Percentiles rank a stretch among this genome's conserved stretches.
Conservation (phyloP, 116 monocot genomes). For the Trichopus zeylanicus region DNA sequence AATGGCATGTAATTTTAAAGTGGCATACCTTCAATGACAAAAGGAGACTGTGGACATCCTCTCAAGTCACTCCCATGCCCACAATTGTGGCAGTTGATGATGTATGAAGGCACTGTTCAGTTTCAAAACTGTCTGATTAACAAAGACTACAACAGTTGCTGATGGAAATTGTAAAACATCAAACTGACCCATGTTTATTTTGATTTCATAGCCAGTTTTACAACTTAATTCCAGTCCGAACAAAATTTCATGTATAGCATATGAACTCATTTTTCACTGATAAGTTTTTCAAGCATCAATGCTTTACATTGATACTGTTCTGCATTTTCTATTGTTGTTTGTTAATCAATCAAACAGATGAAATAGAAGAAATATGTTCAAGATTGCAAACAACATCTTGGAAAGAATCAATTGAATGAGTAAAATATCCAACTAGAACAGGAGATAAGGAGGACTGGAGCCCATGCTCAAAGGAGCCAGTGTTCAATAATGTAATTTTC, state of each 20-base stretch:
- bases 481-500: no score
- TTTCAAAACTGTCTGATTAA: constrained; percentile 11
- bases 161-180: not conserved
- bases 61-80: constrained; percentile 93
- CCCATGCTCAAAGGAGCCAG: not conserved
- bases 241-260: no score
- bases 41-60: constrained; percentile 89
- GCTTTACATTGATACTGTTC: no score
- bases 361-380: not conserved
- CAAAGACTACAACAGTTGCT: constrained; percentile 3
- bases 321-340: not conserved
- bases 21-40: constrained; percentile 70
- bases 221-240: no score
- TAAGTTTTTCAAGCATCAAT: no score
- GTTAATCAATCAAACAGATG: no score
- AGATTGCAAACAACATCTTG: not conserved
- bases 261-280: no score
- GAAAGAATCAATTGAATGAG: not conserved
- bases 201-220: not conserved
- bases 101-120: constrained; percentile 80
- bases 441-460: no score
- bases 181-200: not conserved
- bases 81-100: constrained; percentile 85
- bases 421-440: not conserved
- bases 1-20: not conserved